Evolutionary conservation across 805 yeast genomes (phyloP).

Genomic region (Lipomyces anomalus): DNA sequence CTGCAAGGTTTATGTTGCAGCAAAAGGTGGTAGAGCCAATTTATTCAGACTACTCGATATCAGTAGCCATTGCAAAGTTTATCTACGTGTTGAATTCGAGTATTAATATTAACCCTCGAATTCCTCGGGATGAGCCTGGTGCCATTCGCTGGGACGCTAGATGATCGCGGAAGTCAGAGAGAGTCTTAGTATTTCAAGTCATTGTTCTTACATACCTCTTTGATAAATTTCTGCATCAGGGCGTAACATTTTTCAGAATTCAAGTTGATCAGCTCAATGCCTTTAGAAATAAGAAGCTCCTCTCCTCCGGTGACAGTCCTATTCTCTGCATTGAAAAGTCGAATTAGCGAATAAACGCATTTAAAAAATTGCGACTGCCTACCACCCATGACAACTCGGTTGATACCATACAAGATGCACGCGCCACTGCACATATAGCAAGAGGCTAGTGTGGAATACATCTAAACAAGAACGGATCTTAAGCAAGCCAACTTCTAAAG

Average conservation of each 20-base stretch:
- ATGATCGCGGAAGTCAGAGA: no score
- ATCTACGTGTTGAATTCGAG: no score
- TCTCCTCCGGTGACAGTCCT: slow-evolving; percentile 79
- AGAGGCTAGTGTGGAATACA: slow-evolving; percentile 89
- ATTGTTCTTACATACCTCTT: slow-evolving; percentile 39
- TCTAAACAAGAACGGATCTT: slow-evolving; percentile 22
- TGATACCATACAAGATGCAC: slow-evolving; percentile 78
- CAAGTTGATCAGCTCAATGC: slow-evolving; percentile 44
- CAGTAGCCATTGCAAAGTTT: no score
- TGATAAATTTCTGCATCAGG: slow-evolving; percentile 72
- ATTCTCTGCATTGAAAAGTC: slow-evolving; percentile 48
- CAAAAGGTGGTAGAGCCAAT: no score
- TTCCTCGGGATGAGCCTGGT: slow-evolving; percentile 25
- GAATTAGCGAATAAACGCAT: neutral
- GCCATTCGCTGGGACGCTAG: slow-evolving; percentile 23
- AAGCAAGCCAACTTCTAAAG: neutral
- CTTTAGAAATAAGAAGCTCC: slow-evolving; percentile 57
- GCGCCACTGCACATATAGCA: slow-evolving; percentile 97
- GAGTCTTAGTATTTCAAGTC: no score
- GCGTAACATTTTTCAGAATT: slow-evolving; percentile 39
- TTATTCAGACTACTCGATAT: no score
- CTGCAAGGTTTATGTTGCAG: no score
- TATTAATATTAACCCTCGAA: slow-evolving; percentile 17
- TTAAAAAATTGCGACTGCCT: neutral
- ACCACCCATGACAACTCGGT: slow-evolving; percentile 73